These are phyloP conservation scores for Ramaria rubella DNA, from an alignment of 768 basidiomycete species.

Conservation along the genomic window DNA sequence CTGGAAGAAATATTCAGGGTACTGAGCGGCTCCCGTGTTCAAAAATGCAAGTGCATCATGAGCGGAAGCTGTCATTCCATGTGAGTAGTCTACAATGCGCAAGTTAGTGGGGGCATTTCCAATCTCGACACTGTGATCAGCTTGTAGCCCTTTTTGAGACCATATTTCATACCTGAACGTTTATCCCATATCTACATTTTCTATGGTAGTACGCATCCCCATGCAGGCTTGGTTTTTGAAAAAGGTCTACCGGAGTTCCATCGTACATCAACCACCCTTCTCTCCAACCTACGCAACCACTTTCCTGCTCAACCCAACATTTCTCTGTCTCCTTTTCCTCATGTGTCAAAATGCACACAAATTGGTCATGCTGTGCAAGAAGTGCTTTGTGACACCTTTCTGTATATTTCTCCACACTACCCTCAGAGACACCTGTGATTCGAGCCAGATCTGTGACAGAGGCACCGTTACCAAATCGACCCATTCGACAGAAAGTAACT, in stretches of 20 bases:
- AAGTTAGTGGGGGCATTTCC: slow-evolving; percentile 29
- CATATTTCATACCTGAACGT: slow-evolving; percentile 26
- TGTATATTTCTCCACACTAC: slow-evolving; percentile 26
- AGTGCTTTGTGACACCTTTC: slow-evolving; percentile 26
- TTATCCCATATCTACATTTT: slow-evolving; percentile 32
- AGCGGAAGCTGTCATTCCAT: slow-evolving; percentile 29
- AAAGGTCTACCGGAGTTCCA: slow-evolving; percentile 29
- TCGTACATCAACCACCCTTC: slow-evolving; percentile 34
- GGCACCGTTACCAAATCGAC: slow-evolving; percentile 27
- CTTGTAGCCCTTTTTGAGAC: neutral
- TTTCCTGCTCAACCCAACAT: slow-evolving; percentile 28
- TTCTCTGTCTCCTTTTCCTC: slow-evolving; percentile 32
- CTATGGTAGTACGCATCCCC: slow-evolving; percentile 32
- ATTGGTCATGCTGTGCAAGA: slow-evolving; percentile 25
- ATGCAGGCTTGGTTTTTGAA: slow-evolving; percentile 23
- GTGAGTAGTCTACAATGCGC: slow-evolving; percentile 26
- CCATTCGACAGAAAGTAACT: slow-evolving; percentile 25
- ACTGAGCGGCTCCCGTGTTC: slow-evolving; percentile 21
- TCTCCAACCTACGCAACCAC: slow-evolving; percentile 19
- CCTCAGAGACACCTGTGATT: slow-evolving; percentile 23
- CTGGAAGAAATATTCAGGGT: slow-evolving; percentile 21
- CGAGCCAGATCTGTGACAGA: slow-evolving; percentile 25
- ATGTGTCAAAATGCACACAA: slow-evolving; percentile 23
- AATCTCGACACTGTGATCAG: slow-evolving; percentile 21
- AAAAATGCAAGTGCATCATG: slow-evolving; percentile 32